phyloP scores from a whole-genome alignment of 495 filamentous ascomycete species.

The Hypoxylon fragiforme region DNA sequence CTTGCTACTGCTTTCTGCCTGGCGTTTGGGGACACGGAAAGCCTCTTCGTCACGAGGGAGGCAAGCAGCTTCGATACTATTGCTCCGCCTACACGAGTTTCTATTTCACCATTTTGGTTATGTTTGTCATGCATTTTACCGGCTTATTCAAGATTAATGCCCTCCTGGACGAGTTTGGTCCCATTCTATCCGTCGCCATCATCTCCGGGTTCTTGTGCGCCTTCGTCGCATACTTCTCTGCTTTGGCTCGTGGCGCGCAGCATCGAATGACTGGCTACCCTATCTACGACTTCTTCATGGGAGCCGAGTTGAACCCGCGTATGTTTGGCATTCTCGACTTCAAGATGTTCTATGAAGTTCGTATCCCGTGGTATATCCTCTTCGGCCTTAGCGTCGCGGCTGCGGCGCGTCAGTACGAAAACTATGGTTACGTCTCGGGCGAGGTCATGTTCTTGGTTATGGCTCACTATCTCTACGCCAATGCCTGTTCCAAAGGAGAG shows the following conservation, averaged over 20 bases:
- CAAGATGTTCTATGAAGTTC: conserved; percentile 99
- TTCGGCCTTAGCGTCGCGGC: conserved; percentile 76
- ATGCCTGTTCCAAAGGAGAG: conserved; percentile 95
- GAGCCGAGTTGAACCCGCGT: conserved; percentile 92
- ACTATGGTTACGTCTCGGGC: conserved; percentile 86
- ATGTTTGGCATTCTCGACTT: conserved; percentile 94
- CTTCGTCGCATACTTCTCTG: conserved; percentile 82
- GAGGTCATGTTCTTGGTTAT: conserved; percentile 87
- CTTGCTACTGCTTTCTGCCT: conserved; percentile 80
- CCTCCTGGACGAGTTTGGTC: conserved; percentile 93
- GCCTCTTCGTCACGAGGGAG: conserved; percentile 77
- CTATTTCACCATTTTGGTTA: conserved; percentile 78
- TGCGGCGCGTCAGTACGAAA: conserved; percentile 84
- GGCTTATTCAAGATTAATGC: conserved; percentile 90
- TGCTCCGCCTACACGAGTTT: conserved; percentile 88
- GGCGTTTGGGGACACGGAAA: conserved; percentile 84
- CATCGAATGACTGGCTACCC: conserved; percentile 92
- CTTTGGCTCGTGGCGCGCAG: conserved; percentile 74
- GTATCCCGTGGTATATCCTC: conserved; percentile 94
- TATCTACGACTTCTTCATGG: conserved; percentile 99
- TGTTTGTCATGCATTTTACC: conserved; percentile 70
- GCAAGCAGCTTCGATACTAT: conserved; percentile 86
- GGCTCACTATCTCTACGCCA: conserved; percentile 95
- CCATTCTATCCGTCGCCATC: conserved; percentile 87
- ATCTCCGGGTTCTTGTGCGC: conserved; percentile 80